Conservation (phyloP, 176 grass and related monocot species). For the Aegilops tauschii region DNA sequence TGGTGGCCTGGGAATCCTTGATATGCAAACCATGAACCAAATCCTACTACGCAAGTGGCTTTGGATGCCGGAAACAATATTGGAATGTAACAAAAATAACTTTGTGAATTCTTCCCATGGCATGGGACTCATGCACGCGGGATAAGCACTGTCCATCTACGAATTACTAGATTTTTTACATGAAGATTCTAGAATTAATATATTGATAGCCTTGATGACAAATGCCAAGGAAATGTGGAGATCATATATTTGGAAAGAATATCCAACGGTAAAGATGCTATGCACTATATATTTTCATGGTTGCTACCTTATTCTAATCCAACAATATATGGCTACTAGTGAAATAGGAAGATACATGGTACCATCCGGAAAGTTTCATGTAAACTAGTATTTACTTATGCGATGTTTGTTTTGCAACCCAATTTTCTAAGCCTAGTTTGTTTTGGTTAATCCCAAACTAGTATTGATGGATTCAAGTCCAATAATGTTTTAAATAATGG, state of each 20-base stretch:
- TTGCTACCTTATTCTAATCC: not conserved
- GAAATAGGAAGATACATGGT: not conserved
- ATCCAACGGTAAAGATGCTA: not conserved
- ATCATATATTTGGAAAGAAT: not conserved
- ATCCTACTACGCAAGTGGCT: too few species aligned
- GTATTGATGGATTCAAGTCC: not conserved
- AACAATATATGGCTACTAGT: not conserved
- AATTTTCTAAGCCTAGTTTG: not conserved
- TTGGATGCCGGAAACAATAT: too few species aligned
- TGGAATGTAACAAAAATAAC: too few species aligned
- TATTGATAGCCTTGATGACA: not conserved
- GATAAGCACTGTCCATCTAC: too few species aligned
- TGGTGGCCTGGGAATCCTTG: too few species aligned
- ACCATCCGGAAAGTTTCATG: not conserved
- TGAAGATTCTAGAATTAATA: too few species aligned
- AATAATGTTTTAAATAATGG: not conserved
- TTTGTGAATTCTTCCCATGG: too few species aligned
- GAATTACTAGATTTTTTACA: too few species aligned
- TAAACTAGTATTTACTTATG: not conserved
- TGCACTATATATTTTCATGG: not conserved
- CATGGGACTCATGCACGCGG: too few species aligned
- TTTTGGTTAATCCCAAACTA: not conserved
- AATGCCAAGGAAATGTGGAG: not conserved
- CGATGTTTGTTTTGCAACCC: not conserved
- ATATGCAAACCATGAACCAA: too few species aligned